phyloP scores from a whole-genome alignment of 805 yeast genomes.

The Teunomyces stri region DNA sequence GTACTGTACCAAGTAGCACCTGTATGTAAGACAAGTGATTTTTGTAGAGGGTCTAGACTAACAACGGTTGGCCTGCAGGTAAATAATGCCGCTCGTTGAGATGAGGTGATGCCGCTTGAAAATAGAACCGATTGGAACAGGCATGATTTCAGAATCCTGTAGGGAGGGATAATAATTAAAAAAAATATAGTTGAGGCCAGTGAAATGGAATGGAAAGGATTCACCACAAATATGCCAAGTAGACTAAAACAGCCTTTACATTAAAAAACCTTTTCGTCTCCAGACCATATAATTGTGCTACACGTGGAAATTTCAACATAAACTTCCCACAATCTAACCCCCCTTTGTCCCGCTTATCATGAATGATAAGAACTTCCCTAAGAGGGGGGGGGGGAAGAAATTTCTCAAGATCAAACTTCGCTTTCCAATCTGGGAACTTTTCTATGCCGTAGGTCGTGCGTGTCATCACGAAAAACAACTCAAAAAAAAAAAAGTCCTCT shows the following conservation, averaged over 20 bases:
- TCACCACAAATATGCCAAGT: too few relatives aligned
- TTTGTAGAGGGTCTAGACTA: constrained; percentile 1
- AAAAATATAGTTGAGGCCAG: not conserved
- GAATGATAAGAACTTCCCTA: not conserved
- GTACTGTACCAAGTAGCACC: too few relatives aligned
- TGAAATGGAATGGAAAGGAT: not conserved
- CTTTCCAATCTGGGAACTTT: not conserved
- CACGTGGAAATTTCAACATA: not conserved
- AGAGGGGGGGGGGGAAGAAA: not conserved
- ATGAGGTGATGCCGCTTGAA: not conserved
- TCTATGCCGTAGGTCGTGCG: constrained; percentile 4
- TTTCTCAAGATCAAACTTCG: not conserved
- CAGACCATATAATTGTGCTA: not conserved
- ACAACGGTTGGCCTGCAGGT: not conserved
- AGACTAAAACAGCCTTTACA: too few relatives aligned
- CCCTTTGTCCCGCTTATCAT: not conserved
- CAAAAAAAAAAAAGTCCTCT: not conserved
- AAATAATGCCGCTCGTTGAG: not conserved
- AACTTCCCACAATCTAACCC: not conserved
- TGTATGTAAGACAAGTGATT: too few relatives aligned
- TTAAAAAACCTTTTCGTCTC: too few relatives aligned
- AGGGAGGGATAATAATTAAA: too few relatives aligned
- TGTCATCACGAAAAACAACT: not conserved
- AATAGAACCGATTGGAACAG: not conserved
- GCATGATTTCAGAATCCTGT: not conserved